phyloP scores from a whole-genome alignment of 345 rosid genomes.

The Eucalyptus urophylla region DNA sequence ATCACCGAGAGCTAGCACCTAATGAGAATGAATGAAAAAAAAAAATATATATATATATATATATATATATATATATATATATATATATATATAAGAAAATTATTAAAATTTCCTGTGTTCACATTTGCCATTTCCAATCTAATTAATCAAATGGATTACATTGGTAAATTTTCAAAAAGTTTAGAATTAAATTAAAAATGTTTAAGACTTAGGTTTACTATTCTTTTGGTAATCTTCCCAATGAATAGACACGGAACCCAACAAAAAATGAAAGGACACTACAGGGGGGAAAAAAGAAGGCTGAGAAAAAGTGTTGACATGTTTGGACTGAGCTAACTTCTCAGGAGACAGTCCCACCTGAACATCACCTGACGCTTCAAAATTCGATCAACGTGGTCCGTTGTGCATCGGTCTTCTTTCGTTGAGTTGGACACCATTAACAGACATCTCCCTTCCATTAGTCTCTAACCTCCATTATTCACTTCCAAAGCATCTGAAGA shows the following conservation, averaged over 20 bases:
- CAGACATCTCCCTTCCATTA: neutral
- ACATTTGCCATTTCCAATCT: neutral
- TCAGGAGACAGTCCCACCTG: neutral
- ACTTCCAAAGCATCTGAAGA: neutral
- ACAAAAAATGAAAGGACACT: neutral
- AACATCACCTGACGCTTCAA: neutral
- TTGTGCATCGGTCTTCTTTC: neutral
- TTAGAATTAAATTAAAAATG: no score
- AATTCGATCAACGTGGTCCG: neutral
- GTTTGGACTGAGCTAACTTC: neutral
- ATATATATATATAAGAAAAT: no score
- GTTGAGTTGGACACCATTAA: neutral
- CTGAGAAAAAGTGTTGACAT: neutral
- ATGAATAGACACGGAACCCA: neutral
- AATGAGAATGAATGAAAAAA: no score
- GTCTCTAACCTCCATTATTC: neutral
- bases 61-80: no score
- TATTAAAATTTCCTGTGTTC: neutral
- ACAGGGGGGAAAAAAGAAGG: neutral
- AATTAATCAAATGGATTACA: no score
- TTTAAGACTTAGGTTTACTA: neutral
- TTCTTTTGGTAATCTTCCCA: neutral
- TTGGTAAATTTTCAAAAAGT: no score
- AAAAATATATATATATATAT: no score
- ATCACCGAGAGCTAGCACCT: no score